These are phyloP conservation scores for Cynanchum wilfordii DNA, from an alignment of 257 asterid genomes.

Conservation along the genomic window DNA sequence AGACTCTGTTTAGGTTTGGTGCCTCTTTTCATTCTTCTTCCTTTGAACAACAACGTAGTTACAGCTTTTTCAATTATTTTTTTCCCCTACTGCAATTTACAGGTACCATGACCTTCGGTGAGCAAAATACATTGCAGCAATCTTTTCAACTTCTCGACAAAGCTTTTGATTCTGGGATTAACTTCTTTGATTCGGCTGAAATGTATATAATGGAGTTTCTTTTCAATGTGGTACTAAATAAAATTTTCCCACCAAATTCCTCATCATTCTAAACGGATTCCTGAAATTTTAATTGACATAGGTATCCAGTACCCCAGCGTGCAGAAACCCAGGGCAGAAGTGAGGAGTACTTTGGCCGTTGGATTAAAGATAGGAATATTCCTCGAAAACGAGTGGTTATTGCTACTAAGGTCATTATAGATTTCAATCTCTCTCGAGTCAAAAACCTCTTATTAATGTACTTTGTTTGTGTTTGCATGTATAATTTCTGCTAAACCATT, in stretches of 20 bases:
- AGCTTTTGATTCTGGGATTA: slow-evolving; percentile 71
- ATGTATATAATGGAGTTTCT: slow-evolving; percentile 34
- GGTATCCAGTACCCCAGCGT: slow-evolving; percentile 94
- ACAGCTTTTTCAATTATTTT: neutral
- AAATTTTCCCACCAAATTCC: neutral
- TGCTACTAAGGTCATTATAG: slow-evolving; percentile 66
- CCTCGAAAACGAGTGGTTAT: slow-evolving; percentile 57
- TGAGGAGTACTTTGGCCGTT: slow-evolving; percentile 62
- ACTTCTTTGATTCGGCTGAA: slow-evolving; percentile 86
- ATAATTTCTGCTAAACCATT: slow-evolving; percentile 4
- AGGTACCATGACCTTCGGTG: slow-evolving; percentile 89
- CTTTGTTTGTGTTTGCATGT: neutral
- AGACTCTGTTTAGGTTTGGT: slow-evolving; percentile 68
- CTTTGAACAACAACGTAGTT: neutral
- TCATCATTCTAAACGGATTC: neutral
- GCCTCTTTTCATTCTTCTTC: neutral
- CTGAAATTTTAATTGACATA: slow-evolving; percentile 8
- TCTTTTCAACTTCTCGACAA: slow-evolving; percentile 71
- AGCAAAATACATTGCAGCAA: slow-evolving; percentile 57
- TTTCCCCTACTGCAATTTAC: neutral
- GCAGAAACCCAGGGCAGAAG: slow-evolving; percentile 79
- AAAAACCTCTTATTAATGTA: neutral
- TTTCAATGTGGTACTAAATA: no score
- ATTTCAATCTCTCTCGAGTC: neutral
- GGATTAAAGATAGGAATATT: slow-evolving; percentile 42